A percentile compares a stretch with the other conserved stretches of the same genome.
Conservation (phyloP, 2,329 filamentous ascomycete species). For the Scytalidium lignicola region DNA sequence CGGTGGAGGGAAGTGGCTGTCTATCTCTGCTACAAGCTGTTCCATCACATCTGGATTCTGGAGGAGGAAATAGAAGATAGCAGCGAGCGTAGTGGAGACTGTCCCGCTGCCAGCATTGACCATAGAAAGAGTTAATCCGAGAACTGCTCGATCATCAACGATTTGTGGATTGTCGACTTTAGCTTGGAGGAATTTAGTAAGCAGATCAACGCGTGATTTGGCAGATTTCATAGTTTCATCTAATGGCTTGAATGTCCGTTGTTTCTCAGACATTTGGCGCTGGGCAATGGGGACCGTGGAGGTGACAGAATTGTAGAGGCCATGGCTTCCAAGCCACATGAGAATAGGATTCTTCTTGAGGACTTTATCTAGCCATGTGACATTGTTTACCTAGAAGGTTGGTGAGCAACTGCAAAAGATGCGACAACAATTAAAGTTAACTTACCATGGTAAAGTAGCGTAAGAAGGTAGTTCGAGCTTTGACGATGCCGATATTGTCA, state of each 20-base stretch:
- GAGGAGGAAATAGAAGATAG: constrained; percentile 2
- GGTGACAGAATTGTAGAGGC: neutral
- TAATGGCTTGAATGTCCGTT: neutral
- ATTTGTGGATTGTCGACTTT: constrained; percentile 4
- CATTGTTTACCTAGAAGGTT: neutral
- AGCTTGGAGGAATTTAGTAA: constrained; percentile 3
- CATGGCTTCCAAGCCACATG: constrained; percentile 2
- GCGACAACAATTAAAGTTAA: neutral
- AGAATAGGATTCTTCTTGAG: constrained; percentile 4
- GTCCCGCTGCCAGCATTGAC: constrained; percentile 3
- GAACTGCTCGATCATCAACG: constrained; percentile 1
- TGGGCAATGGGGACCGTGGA: constrained; percentile 1
- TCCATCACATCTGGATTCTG: neutral
- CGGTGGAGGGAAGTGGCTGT: neutral
- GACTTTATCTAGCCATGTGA: constrained; percentile 3
- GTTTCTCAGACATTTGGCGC: neutral
- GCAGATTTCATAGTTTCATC: neutral
- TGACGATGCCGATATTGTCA: neutral
- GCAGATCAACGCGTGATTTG: neutral
- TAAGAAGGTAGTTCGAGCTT: neutral
- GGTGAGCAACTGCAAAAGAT: neutral
- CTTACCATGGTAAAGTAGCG: neutral
- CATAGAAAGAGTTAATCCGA: constrained; percentile 3
- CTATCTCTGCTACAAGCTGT: neutral
- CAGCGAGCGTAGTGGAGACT: constrained; percentile 1